Evolutionary conservation across 352 stramenopile genomes (phyloP), one percentile per base, ranked within the genome.

Genomic region (Stramenopiles sp.): DNA sequence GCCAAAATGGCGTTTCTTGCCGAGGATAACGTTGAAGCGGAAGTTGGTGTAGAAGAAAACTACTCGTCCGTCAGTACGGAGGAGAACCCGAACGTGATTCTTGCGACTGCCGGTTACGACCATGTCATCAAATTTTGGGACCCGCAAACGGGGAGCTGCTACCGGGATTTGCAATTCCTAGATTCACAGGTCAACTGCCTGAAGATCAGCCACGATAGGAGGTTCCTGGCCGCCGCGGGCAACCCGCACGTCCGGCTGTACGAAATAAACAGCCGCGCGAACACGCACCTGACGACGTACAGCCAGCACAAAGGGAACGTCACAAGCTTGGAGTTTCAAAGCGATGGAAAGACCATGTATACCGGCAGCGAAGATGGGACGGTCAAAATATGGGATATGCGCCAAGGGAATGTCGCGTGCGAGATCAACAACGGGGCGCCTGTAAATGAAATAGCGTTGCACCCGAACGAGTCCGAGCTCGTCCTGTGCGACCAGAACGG

Each of bases 61-160:
- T n/a, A n/a, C n/a, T n/a, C n/a, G n/a, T n/a, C n/a, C n/a, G n/a
- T n/a, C n/a, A n/a, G n/a, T n/a, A n/a, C n/a, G n/a, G n/a, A n/a
- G n/a, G n/a, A n/a, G n/a, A n/a, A n/a, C n/a, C n/a, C n/a, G n/a
- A 63, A 63, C 25, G 94, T 98, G 1, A 94, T 98, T 79, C 82
- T 98, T 68, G 93, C 92, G 63, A 98, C 93, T 4, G 93, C 89
- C 37, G 93, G 93, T 4, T 98, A 97, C 80, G 94, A 98, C 84
- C 91, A 98, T 83, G 97, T 95, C 76, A 97, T 98, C 78, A 85
- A 92, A 77, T 98, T 98, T 85, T 98, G 94, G 94, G 92, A 98
- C 76, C 92, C 94, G 6, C 89, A 92, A 0, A 95, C 86, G 6
- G 92, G 93, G 34, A 94, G 92, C 31, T 98, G 92, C 82, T 93